phyloP scores from a whole-genome alignment of 768 basidiomycete genomes.

The Boletus coccyginus region DNA sequence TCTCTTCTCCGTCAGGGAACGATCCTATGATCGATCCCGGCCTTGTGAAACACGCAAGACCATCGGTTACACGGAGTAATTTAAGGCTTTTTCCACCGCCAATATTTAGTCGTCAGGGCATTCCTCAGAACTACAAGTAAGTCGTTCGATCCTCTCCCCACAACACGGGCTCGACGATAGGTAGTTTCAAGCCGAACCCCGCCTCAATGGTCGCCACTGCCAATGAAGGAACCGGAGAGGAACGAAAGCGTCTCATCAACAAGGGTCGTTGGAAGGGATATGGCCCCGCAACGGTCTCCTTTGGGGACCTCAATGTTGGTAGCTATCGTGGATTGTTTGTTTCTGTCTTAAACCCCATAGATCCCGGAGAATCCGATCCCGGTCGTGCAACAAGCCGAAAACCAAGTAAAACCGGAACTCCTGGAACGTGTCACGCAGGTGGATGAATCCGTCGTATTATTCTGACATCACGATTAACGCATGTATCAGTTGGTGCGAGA shows the following conservation, averaged over 20 bases:
- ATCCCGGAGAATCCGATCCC: slow-evolving; percentile 65
- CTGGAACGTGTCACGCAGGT: slow-evolving; percentile 56
- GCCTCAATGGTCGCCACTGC: slow-evolving; percentile 69
- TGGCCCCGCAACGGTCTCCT: slow-evolving; percentile 70
- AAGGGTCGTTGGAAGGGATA: slow-evolving; percentile 83
- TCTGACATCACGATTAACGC: slow-evolving; percentile 7
- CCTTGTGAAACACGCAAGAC: slow-evolving; percentile 23
- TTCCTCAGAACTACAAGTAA: slow-evolving; percentile 82
- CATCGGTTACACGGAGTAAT: slow-evolving; percentile 43
- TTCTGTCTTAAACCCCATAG: slow-evolving; percentile 31
- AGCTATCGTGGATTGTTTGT: not conserved
- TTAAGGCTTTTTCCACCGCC: slow-evolving; percentile 85
- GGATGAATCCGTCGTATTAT: not conserved
- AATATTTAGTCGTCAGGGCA: slow-evolving; percentile 76
- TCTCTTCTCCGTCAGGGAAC: slow-evolving; percentile 27
- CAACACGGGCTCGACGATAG: not conserved
- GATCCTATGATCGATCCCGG: slow-evolving; percentile 53
- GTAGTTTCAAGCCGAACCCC: slow-evolving; percentile 74
- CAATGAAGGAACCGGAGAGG: slow-evolving; percentile 76
- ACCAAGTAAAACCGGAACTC: slow-evolving; percentile 53
- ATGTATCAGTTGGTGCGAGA: slow-evolving; percentile 61
- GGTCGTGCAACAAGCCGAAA: slow-evolving; percentile 57
- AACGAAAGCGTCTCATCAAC: slow-evolving; percentile 81
- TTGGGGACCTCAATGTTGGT: slow-evolving; percentile 50
- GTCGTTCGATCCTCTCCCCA: slow-evolving; percentile 11